A percentile compares a stretch with the other conserved stretches of the same genome.
These are phyloP conservation scores for Pseudohalonectria lignicola DNA, from an alignment of 2,329 filamentous ascomycete species.

Conservation along the genomic window DNA sequence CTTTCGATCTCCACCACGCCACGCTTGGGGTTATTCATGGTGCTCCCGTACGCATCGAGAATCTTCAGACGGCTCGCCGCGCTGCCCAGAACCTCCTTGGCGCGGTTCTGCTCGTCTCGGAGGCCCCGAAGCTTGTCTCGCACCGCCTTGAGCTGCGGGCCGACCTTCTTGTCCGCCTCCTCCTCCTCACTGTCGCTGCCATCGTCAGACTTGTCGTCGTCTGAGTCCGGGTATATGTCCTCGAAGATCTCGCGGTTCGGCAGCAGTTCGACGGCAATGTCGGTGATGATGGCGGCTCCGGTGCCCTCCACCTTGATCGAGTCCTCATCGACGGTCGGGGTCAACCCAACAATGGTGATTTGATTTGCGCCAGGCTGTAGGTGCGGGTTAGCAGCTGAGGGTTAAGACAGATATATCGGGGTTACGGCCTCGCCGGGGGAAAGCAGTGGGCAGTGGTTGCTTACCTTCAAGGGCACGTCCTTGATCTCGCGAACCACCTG, in stretches of 20 bases:
- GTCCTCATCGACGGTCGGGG: slow-evolving; percentile 39
- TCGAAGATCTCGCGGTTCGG: slow-evolving; percentile 42
- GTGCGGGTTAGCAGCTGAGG: not conserved
- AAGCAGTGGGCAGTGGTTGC: slow-evolving; percentile 1
- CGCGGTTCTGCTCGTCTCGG: slow-evolving; percentile 15
- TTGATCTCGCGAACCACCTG: slow-evolving; percentile 50
- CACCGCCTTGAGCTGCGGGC: slow-evolving; percentile 16
- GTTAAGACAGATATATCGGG: not conserved
- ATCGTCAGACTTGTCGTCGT: slow-evolving; percentile 19
- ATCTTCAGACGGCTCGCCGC: slow-evolving; percentile 26
- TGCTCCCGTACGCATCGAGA: slow-evolving; percentile 26
- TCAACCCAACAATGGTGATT: slow-evolving; percentile 42
- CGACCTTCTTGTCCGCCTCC: slow-evolving; percentile 10
- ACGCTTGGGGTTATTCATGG: slow-evolving; percentile 20
- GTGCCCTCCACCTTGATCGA: slow-evolving; percentile 50
- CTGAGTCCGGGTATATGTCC: slow-evolving; percentile 39
- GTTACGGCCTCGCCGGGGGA: too few relatives aligned
- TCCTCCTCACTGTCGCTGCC: slow-evolving; percentile 12
- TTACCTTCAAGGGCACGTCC: slow-evolving; percentile 34
- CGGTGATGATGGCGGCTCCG: slow-evolving; percentile 46
- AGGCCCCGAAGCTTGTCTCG: slow-evolving; percentile 19
- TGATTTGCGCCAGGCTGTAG: slow-evolving; percentile 41
- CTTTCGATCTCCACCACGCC: slow-evolving; percentile 20
- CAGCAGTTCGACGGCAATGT: slow-evolving; percentile 49
- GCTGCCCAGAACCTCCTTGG: slow-evolving; percentile 19